Base-by-base conservation (phyloP, 2,329 filamentous ascomycete species). In the Diaporthe longicolla region DNA sequence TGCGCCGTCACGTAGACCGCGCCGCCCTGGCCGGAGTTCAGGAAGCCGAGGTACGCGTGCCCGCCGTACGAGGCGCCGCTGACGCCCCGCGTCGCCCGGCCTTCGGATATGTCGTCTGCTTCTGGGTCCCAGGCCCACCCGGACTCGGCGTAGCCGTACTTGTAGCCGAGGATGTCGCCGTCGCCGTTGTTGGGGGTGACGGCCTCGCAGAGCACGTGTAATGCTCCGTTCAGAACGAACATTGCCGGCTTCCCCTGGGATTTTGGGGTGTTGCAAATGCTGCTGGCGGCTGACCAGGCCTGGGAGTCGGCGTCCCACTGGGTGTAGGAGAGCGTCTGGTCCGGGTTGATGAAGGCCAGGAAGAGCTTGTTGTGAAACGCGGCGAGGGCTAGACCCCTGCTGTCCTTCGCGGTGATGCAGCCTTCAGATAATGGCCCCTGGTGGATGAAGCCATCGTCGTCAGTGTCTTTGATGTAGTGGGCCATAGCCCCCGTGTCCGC, bases 291-390 rank as follows among this genome's bases (percentile, higher is more conserved):
- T 2, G 76, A 50, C 76, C 79, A 78, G 29, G 77, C 73, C 10
- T 70, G 69, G 32, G 78, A 77, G 45, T 79, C 76, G 0, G 78
- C 65, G 3, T 77, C 75, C 77, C 78, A 81, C 26, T 79, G 76
- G 10, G 76, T 76, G 71, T 79, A 82, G 69, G 78, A 80, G 10
- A 83, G 75, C 45, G 66, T 76, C 8, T 77, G 76, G 50, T 80
- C 76, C 24, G n/a, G 57, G 4, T 78, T 77, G 59, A 82, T 73
- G 71, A 79, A 83, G 9, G 78, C 78, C 24, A 82, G 74, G 65
- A 82, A 79, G 7, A 83, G 77, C 75, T 81, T 81, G 73, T 83
- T 82, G 74, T 83, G 81, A 69, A 82, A 82, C 15, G 81, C 78
- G 6, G 80, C 78, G 26, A 83, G 71, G 21, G 80, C 80, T 2